Base-by-base conservation (phyloP, 1,139 yeast genomes). In the Sugiyamaella castrensis region DNA sequence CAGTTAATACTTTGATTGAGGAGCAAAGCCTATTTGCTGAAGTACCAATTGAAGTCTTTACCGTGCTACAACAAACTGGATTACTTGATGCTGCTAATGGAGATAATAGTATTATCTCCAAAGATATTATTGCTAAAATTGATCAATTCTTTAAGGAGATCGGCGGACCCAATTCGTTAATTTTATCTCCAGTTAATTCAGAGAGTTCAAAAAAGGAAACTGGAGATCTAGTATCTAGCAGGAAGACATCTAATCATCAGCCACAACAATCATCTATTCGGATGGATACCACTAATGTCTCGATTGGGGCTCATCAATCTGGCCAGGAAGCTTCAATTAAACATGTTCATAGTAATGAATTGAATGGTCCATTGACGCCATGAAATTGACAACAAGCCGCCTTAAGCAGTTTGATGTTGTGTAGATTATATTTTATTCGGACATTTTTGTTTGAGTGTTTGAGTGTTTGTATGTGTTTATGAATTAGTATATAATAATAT, bases 1-100 rank as follows among this genome's bases (percentile, higher is more conserved):
- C 91, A 32, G 85, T 92, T 33, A 87, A 88, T 65, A 82, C 82
- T 57, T 73, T 94, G 67, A 89, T 94, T 56, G 88, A 87, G 53
- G 77, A 83, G 53, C 92, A 87, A 64, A 92, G 87, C 58, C 87
- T 86, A 51, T 77, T 92, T 57, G 79, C 91, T 43, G 75, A 82
- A 46, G 84, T 91, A 33, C 98, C 98, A 75, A 49, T 63, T 71
- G 66, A 65, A 10, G 58, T 76, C 8, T 56, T 71, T 50, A 59
- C 64, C 9, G 66, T 71, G 33, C 54, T 69, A 40, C 63, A 68
- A 46, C 55, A 60, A 35, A 53, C 66, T 36, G 57, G 60, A n/a
- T 48, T 66, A 11, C 48, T 51, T 16, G 50, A 51, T 7, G 57
- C 53, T 2, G 47, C 59, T 5, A 37, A 54, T 24, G 41, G 55